Evolutionary conservation across 1,284 basidiomycete genomes (phyloP), one percentile per base, ranked within the genome.

Genomic region (Wallemia hederae): DNA sequence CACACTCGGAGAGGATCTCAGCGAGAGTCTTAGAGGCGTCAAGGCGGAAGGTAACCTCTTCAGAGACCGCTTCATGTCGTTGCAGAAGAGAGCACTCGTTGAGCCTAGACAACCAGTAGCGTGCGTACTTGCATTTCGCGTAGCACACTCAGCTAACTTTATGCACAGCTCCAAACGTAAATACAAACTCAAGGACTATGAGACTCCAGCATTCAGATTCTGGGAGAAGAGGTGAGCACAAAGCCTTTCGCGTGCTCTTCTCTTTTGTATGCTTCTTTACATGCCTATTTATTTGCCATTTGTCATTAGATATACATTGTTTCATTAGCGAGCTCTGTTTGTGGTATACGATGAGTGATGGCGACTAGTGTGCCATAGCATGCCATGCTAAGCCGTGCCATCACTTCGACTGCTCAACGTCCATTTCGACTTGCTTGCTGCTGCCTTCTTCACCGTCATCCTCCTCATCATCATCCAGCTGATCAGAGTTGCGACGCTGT

Each of bases 21-120:
- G 79, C 62, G 92, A 97, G 70, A 87, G 76, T 66, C 71, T 97
- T 65, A 74, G 91, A 59, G 81, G 77, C 59, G 72, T 98, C 65
- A 89, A 89, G 78, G 86, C 86, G 22, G 89, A 94, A 72, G 90
- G 90, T 28, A 94, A 92, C 69, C 72, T 92, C 26, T 94, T 92
- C 77, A 78, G 81, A 56, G 90, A 94, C 69, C 78, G 89, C 1
- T 91, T 89, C 74, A 70, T 83, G 55, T 86, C 78, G 66, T 70
- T 87, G 70, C 85, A 90, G 66, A 80, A 84, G 60, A 76, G 85
- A 24, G 84, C 81, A 0, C 72, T 85, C 34, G 72, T 85, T 27
- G 85, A 88, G 67, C 83, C 85, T 5, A 78, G 83, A 2, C 74
- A 75, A 25, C 82, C 75, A 27, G 79, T 87, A 58, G 63, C 81